Evolutionary conservation across 331 rosid genomes (phyloP).

Genomic region (Telfairia occidentalis): DNA sequence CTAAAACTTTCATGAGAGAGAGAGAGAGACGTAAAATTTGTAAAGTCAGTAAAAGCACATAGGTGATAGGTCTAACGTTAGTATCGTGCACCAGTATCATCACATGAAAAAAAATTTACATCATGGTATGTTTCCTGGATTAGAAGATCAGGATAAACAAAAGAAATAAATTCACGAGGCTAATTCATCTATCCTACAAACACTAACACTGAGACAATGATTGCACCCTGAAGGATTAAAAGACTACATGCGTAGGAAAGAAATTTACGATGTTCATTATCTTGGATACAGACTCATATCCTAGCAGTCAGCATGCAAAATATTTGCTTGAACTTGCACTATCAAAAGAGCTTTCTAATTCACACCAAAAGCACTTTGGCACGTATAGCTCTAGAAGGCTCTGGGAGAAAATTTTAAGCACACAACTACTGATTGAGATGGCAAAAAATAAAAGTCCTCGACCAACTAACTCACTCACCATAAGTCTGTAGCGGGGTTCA

Average conservation of each 20-base stretch:
- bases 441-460: slow-evolving; percentile 6
- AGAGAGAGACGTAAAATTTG: background rate
- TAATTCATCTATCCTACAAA: background rate
- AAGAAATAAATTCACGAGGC: background rate
- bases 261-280: background rate
- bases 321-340: background rate
- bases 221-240: background rate
- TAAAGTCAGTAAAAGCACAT: background rate
- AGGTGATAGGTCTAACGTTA: background rate
- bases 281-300: background rate
- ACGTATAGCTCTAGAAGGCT: background rate
- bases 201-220: background rate
- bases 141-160: background rate
- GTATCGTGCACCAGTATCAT: background rate
- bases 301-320: background rate
- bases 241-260: background rate
- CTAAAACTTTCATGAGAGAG: background rate
- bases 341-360: background rate
- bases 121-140: background rate
- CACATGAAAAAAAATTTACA: background rate
- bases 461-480: slow-evolving; percentile 83
- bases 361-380: background rate
- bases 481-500: slow-evolving; percentile 97
- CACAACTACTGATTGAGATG: background rate
- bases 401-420: background rate